These are phyloP conservation scores for Hortaea werneckii DNA, from an alignment of 2,329 filamentous ascomycete genomes.

Conservation along the genomic window DNA sequence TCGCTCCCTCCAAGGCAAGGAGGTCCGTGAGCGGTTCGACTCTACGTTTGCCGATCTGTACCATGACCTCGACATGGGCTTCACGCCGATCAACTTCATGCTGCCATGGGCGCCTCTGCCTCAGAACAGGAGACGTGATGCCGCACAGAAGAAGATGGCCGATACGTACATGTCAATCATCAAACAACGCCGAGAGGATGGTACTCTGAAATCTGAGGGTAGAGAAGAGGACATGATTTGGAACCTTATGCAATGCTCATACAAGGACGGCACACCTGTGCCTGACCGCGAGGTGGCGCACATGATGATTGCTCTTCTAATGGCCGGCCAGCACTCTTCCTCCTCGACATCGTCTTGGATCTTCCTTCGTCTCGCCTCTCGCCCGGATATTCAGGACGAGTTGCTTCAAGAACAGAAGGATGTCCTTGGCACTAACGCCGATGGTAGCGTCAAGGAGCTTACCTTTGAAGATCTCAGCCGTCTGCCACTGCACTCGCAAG, in stretches of 20 bases:
- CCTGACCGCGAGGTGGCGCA: constrained; percentile 78
- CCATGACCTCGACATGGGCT: constrained; percentile 84
- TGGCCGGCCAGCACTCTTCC: constrained; percentile 85
- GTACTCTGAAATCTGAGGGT: constrained; percentile 13
- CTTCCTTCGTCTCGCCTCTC: constrained; percentile 65
- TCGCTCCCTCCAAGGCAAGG: constrained; percentile 72
- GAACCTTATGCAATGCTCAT: constrained; percentile 75
- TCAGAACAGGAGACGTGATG: constrained; percentile 75
- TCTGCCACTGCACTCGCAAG: constrained; percentile 70
- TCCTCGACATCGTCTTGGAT: constrained; percentile 81
- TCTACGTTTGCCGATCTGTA: constrained; percentile 71
- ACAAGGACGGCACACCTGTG: constrained; percentile 72
- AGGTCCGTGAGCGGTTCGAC: constrained; percentile 72
- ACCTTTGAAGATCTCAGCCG: constrained; percentile 68
- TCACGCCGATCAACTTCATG: constrained; percentile 82
- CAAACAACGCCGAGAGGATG: constrained; percentile 52
- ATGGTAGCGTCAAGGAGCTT: constrained; percentile 52
- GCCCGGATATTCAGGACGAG: constrained; percentile 69
- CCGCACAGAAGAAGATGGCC: constrained; percentile 69
- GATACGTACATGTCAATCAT: constrained; percentile 78
- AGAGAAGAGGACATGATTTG: constrained; percentile 67
- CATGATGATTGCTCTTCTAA: constrained; percentile 89
- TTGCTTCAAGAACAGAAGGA: constrained; percentile 72
- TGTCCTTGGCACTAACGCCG: constrained; percentile 55
- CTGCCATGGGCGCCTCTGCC: constrained; percentile 79